Percentiles rank a stretch among this genome's conserved stretches.
phyloP scores from a whole-genome alignment of 2,329 filamentous ascomycete species.

The Parastagonospora nodorum region DNA sequence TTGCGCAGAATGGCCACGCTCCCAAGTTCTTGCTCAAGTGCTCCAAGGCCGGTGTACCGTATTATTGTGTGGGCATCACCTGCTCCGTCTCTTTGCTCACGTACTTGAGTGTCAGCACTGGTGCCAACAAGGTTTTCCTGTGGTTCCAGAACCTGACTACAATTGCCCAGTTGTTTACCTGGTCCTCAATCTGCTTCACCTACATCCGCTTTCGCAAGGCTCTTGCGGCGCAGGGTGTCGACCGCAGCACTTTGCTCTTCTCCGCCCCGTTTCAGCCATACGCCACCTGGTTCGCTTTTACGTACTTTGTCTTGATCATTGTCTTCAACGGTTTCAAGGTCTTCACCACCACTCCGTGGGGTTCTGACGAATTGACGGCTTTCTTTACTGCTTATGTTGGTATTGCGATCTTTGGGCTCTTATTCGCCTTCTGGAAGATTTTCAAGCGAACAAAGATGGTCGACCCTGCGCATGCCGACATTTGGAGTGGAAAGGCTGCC shows the following conservation, averaged over 20 bases:
- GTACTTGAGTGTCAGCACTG: constrained; percentile 56
- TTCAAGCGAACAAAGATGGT: constrained; percentile 64
- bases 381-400: constrained; percentile 61
- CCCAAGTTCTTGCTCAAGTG: constrained; percentile 58
- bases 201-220: constrained; percentile 62
- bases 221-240: constrained; percentile 57
- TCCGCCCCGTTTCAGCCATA: constrained; percentile 54
- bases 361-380: constrained; percentile 41
- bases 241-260: constrained; percentile 59
- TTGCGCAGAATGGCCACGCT: constrained; percentile 58
- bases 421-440: constrained; percentile 69
- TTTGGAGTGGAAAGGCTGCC: constrained; percentile 54
- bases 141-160: constrained; percentile 76
- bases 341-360: constrained; percentile 57
- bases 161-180: constrained; percentile 59
- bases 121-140: constrained; percentile 58
- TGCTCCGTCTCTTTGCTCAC: constrained; percentile 52
- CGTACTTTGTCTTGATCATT: constrained; percentile 59
- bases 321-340: constrained; percentile 68
- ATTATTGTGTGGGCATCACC: constrained; percentile 45
- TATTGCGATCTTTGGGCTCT: constrained; percentile 44
- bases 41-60: constrained; percentile 51
- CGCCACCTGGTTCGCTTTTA: constrained; percentile 64
- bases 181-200: constrained; percentile 60
- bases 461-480: constrained; percentile 49